phyloP scores from a whole-genome alignment of 2,329 filamentous ascomycete genomes.

The Aspergillus quadrilineatus region DNA sequence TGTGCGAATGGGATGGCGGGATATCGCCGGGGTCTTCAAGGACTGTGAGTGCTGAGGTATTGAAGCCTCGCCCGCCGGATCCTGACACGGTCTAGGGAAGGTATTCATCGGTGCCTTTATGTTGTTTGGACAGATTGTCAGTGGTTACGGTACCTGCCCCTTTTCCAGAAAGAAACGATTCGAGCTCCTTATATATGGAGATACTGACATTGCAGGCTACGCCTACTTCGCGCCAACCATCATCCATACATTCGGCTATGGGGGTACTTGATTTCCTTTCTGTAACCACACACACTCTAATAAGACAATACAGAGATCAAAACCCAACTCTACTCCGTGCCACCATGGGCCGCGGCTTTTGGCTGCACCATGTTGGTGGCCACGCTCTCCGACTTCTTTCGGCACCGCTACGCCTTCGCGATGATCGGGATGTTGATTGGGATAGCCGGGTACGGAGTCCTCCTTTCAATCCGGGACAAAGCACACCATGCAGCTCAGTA shows the following conservation, averaged over 20 bases:
- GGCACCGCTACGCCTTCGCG: constrained; percentile 73
- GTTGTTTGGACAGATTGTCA: constrained; percentile 77
- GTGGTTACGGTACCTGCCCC: constrained; percentile 58
- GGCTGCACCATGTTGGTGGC: constrained; percentile 74
- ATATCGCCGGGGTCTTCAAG: constrained; percentile 65
- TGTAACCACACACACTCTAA: background rate
- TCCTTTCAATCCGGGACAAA: constrained; percentile 65
- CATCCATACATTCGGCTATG: constrained; percentile 65
- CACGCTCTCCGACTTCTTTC: constrained; percentile 66
- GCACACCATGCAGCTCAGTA: constrained; percentile 67
- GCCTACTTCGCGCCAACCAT: constrained; percentile 76
- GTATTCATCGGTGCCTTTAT: constrained; percentile 72
- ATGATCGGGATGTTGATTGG: constrained; percentile 66
- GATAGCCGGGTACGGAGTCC: constrained; percentile 72
- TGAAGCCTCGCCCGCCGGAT: constrained; percentile 12
- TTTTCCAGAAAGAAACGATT: no score
- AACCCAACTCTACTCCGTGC: constrained; percentile 52
- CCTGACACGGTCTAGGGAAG: constrained; percentile 45
- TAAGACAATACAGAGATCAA: constrained; percentile 38
- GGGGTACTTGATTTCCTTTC: constrained; percentile 25
- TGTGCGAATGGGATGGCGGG: constrained; percentile 57
- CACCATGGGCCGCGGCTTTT: constrained; percentile 70
- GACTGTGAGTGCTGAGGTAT: constrained; percentile 48
- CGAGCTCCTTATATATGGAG: background rate
- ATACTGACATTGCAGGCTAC: constrained; percentile 46